phyloP scores from a whole-genome alignment of 805 yeast genomes.

The Saccharomyces paradoxus region DNA sequence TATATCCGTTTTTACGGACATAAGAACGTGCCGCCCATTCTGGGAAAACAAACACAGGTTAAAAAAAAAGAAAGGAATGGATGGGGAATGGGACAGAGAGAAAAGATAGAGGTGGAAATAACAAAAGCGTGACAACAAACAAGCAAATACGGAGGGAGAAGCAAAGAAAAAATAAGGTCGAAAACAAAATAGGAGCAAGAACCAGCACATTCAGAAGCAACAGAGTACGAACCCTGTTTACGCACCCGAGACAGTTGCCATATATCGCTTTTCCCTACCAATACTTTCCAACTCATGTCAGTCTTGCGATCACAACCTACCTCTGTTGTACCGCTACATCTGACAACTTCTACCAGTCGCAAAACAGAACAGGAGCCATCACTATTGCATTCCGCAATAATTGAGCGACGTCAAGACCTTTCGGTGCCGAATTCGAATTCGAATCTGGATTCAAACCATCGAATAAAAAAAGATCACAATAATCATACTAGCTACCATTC shows the following conservation, averaged over 20 bases:
- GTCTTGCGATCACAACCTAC: background rate
- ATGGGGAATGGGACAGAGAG: background rate
- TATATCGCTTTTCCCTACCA: background rate
- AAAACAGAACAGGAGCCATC: background rate
- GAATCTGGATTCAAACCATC: background rate
- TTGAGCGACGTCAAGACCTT: background rate
- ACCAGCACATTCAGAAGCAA: background rate
- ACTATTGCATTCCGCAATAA: background rate
- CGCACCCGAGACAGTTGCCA: background rate
- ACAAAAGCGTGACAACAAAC: background rate
- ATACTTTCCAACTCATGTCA: background rate
- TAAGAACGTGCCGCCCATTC: background rate
- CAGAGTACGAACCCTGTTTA: background rate
- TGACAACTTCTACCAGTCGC: background rate
- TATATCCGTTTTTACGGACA: constrained; percentile 1
- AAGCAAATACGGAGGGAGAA: background rate
- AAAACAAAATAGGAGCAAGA: background rate
- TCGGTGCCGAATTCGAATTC: background rate
- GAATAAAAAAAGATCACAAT: background rate
- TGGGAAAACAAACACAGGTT: constrained; percentile 1
- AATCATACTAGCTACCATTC: constrained; percentile 13
- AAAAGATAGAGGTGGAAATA: background rate
- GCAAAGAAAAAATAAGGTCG: background rate
- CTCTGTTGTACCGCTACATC: background rate
- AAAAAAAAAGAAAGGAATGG: background rate